These are phyloP conservation scores for Scheffersomyces ergatensis DNA, from an alignment of 805 yeast genomes.

Conservation along the genomic window DNA sequence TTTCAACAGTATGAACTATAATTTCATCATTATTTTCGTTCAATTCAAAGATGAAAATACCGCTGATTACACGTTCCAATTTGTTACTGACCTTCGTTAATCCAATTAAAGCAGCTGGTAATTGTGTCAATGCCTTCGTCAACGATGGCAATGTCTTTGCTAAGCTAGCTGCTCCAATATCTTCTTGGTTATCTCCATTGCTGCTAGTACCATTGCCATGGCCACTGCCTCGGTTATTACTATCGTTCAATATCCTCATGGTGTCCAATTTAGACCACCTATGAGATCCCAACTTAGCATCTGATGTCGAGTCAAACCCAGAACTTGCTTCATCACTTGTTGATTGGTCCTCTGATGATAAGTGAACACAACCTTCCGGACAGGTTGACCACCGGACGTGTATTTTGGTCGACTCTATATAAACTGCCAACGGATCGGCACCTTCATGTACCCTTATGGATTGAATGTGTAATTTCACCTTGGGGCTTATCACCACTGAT, in stretches of 20 bases:
- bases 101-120: constrained; percentile 33
- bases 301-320: constrained; percentile 29
- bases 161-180: neutral
- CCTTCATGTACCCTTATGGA: constrained; percentile 24
- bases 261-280: constrained; percentile 38
- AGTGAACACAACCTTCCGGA: constrained; percentile 48
- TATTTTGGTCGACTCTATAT: constrained; percentile 46
- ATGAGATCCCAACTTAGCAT: constrained; percentile 39
- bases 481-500: constrained; percentile 53
- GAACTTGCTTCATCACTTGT: neutral
- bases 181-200: neutral
- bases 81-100: constrained; percentile 23
- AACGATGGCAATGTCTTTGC: constrained; percentile 15
- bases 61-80: constrained; percentile 45
- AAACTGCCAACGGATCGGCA: constrained; percentile 28
- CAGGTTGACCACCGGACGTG: constrained; percentile 60
- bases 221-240: neutral
- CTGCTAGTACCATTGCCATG: neutral
- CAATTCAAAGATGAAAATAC: constrained; percentile 66
- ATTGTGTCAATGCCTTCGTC: constrained; percentile 21
- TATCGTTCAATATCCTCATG: constrained; percentile 11
- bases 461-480: constrained; percentile 52
- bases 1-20: constrained; percentile 64
- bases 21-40: constrained; percentile 53
- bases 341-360: constrained; percentile 16